Base-by-base conservation (phyloP, 371 early-diverging fungal species). In the Nematocida sp. region DNA sequence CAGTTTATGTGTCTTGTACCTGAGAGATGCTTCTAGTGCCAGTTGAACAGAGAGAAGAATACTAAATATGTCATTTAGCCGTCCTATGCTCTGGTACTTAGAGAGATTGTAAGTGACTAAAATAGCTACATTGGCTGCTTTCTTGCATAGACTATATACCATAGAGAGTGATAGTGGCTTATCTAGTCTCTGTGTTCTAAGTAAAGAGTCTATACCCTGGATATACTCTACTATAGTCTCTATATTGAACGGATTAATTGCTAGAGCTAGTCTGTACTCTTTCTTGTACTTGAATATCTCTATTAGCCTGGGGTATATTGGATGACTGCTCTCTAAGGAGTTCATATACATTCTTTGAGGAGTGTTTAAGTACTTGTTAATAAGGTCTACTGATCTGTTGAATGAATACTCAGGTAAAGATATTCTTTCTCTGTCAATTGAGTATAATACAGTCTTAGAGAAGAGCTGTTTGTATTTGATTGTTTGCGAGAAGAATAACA, bases 351-450 rank as follows among this genome's bases (percentile, higher is more conserved):
- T 53, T 53, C 23, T 51, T 21, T 66, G 7, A 29, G 66, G 57
- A 4, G 15, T 40, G 29, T 66, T 66, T 4, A 66, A 29, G 53
- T 66, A 66, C 25, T 55, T 55, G 38, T 45, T 54, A 11, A 66
- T 32, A 15, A 57, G 66, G 27, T 66, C 66, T 3, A 35, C 4
- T 47, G 66, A 19, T 34, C 66, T 21, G 5, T 13, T 4, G 32
- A 66, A 55, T 5, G 23, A 2, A 25, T 9, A 5, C 13, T 17
- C 40, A n/a, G 54, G n/a, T 9, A 53, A 19, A 38, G 2, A 45
- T 7, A 66, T 7, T 27, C 0, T 53, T 29, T 41, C 19, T 3
- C 58, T 49, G 23, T 55, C 45, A 11, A 38, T 17, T 7, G 13
- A 17, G 31, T 63, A 15, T 4, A 66, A n/a, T 9, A 4, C 43